Conservation (phyloP, 257 asterid genomes). For the Nicotiana attenuata region DNA sequence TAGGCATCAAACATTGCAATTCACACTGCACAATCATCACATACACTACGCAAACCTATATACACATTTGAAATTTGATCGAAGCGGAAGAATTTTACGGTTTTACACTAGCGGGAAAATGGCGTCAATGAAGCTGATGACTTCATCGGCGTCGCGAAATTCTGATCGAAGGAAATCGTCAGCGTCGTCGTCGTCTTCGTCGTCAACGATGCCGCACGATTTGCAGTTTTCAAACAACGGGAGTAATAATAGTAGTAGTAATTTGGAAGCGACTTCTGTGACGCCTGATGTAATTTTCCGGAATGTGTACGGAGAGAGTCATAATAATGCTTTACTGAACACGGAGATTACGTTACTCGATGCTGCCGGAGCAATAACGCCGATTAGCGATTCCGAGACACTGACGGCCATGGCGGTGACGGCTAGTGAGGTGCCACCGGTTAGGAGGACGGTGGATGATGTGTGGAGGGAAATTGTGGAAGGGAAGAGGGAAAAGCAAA, state of each 20-base stretch:
- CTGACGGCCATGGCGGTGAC: slow-evolving; percentile 30
- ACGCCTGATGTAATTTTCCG: slow-evolving; percentile 18
- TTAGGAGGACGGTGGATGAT: slow-evolving; percentile 73
- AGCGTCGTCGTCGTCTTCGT: slow-evolving; percentile 8
- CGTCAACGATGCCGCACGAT: slow-evolving; percentile 8
- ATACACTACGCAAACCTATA: not conserved
- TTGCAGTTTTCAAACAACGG: not conserved
- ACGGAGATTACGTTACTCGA: slow-evolving; percentile 38
- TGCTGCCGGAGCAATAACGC: slow-evolving; percentile 49
- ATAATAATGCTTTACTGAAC: slow-evolving; percentile 33
- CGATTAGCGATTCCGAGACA: slow-evolving; percentile 35
- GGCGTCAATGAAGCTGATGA: slow-evolving; percentile 36
- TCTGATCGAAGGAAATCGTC: slow-evolving; percentile 28
- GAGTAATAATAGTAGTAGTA: slow-evolving; percentile 3
- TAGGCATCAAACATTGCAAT: not conserved
- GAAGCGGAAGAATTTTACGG: not conserved
- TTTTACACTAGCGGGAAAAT: slow-evolving; percentile 1
- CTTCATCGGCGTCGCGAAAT: slow-evolving; percentile 28
- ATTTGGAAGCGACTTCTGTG: slow-evolving; percentile 18
- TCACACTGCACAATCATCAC: slow-evolving; percentile 12
- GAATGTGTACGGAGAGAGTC: slow-evolving; percentile 19
- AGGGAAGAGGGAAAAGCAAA: slow-evolving; percentile 49
- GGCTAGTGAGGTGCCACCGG: not conserved
- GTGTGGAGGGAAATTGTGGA: slow-evolving; percentile 95
- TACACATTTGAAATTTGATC: not conserved